These are phyloP conservation scores for Trichothecium sympodiale DNA, from an alignment of 2,329 filamentous ascomycete species.

Conservation along the genomic window DNA sequence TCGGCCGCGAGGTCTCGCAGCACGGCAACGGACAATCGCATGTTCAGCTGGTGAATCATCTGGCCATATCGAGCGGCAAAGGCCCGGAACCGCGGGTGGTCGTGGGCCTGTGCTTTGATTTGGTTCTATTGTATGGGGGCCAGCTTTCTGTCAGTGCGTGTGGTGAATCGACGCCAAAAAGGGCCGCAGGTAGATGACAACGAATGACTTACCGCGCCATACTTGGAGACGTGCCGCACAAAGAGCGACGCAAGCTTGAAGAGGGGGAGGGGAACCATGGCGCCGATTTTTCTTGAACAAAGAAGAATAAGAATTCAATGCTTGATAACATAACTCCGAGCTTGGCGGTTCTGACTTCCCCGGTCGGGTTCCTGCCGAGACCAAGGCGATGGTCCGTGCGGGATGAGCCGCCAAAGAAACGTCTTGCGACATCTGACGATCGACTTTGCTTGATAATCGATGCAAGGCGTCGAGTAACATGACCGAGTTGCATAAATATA, in stretches of 20 bases:
- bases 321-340: no score
- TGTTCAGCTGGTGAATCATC: slow-evolving; percentile 54
- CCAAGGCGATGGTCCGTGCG: no score
- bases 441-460: slow-evolving; percentile 28
- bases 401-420: no score
- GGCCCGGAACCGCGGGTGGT: slow-evolving; percentile 48
- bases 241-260: slow-evolving; percentile 58
- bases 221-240: slow-evolving; percentile 56
- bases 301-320: no score
- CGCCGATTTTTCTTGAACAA: slow-evolving; percentile 1
- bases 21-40: slow-evolving; percentile 49
- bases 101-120: slow-evolving; percentile 55
- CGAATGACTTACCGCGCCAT: slow-evolving; percentile 47
- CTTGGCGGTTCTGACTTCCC: no score
- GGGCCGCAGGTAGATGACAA: not conserved
- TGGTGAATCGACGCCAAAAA: not conserved
- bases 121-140: slow-evolving; percentile 38
- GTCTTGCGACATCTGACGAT: slow-evolving; percentile 32
- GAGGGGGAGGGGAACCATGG: slow-evolving; percentile 54
- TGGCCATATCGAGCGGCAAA: slow-evolving; percentile 54
- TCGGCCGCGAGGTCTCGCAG: slow-evolving; percentile 47
- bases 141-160: slow-evolving; percentile 8
- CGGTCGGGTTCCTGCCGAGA: no score
- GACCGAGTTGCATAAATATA: slow-evolving; percentile 37
- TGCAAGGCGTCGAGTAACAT: slow-evolving; percentile 37